These are phyloP conservation scores for Neopestalotiopsis clavispora DNA, from an alignment of 2,329 filamentous ascomycete genomes.

Conservation along the genomic window DNA sequence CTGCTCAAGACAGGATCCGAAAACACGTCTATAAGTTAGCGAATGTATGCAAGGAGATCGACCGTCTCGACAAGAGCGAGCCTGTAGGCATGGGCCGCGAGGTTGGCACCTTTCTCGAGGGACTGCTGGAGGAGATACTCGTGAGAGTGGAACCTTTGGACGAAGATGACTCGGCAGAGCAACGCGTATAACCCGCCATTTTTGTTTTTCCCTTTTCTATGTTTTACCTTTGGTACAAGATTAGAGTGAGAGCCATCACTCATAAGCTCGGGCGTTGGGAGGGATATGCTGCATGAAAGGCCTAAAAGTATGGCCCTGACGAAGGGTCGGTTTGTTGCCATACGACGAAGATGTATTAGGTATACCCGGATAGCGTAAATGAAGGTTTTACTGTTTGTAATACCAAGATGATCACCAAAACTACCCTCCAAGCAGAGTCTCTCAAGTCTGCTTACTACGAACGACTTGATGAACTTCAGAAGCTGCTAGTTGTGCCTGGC, in stretches of 20 bases:
- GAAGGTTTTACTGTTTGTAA: neutral
- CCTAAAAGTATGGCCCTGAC: neutral
- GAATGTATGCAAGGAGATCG: conserved; percentile 86
- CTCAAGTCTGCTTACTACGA: too few species aligned
- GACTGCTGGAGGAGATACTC: conserved; percentile 89
- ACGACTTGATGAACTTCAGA: too few species aligned
- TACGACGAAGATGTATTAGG: neutral
- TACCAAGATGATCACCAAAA: neutral
- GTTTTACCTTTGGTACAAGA: too few species aligned
- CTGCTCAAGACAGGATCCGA: conserved; percentile 81
- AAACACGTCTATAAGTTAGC: conserved; percentile 83
- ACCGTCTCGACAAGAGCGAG: conserved; percentile 82
- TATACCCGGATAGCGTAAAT: conserved; percentile 3
- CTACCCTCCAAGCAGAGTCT: neutral
- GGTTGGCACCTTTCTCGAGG: conserved; percentile 87
- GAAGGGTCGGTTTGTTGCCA: conserved; percentile 2
- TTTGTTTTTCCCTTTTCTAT: too few species aligned
- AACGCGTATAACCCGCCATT: neutral
- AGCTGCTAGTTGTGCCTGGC: too few species aligned
- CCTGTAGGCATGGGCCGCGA: conserved; percentile 94
- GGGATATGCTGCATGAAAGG: neutral
- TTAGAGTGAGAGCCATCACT: neutral
- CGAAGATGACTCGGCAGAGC: conserved; percentile 58
- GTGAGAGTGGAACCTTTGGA: conserved; percentile 89
- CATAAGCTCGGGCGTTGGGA: neutral